Evolutionary conservation across 2,329 filamentous ascomycete species (phyloP).

Genomic region (Colletotrichum coccodes): DNA sequence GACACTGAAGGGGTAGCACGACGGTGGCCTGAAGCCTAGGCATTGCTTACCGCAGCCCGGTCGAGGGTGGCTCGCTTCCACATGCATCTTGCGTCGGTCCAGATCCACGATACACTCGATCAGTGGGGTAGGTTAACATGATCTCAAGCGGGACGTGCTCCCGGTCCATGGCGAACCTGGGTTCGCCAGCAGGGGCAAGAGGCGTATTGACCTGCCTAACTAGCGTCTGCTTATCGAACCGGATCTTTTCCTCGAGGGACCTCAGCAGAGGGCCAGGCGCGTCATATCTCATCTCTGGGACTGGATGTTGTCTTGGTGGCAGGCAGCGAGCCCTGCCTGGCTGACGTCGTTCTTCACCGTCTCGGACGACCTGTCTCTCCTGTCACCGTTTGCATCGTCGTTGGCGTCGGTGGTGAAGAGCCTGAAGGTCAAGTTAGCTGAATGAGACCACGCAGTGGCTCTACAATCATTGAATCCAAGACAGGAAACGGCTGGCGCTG

Average conservation of each 20-base stretch:
- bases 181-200: not conserved
- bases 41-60: not conserved
- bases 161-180: not conserved
- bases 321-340: not conserved
- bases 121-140: not conserved
- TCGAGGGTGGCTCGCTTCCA: not conserved
- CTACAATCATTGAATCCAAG: not conserved
- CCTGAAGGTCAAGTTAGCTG: rapidly evolving
- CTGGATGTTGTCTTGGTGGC: not conserved
- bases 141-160: not conserved
- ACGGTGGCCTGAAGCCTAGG: not conserved
- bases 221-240: no score
- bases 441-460: not conserved
- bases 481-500: no score
- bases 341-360: not conserved
- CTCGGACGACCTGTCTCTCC: not conserved
- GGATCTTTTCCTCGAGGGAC: not conserved
- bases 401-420: not conserved
- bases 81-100: not conserved
- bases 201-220: not conserved
- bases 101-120: not conserved
- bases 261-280: not conserved
- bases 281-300: not conserved
- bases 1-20: not conserved
- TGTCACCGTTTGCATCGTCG: not conserved